These are phyloP conservation scores for Tuber indicum DNA, from an alignment of 495 filamentous ascomycete genomes.

Conservation along the genomic window DNA sequence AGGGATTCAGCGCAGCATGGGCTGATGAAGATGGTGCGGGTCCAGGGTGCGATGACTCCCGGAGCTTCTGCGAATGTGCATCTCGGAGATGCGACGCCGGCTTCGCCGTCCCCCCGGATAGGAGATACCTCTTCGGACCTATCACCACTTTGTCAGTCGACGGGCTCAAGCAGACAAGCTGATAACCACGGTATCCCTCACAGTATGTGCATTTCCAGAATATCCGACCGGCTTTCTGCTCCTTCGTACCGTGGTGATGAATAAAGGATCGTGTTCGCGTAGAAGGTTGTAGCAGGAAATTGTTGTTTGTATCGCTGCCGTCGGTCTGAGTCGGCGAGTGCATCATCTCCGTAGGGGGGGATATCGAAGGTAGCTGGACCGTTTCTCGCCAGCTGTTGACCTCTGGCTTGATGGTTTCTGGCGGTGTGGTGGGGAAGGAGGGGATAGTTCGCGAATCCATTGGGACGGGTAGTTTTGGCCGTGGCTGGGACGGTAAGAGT, in stretches of 20 bases:
- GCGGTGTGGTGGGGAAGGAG: conserved; percentile 1
- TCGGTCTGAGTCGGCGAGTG: not conserved
- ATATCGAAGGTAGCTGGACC: not conserved
- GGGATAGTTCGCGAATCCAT: not conserved
- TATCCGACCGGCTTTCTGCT: not conserved
- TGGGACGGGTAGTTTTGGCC: not conserved
- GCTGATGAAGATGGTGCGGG: not conserved
- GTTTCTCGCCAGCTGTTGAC: not conserved
- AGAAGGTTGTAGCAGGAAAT: not conserved
- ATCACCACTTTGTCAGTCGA: not conserved
- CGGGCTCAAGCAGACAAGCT: not conserved
- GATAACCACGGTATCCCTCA: not conserved
- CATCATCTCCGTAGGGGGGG: not conserved
- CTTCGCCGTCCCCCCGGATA: not conserved
- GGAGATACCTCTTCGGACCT: conserved; percentile 2
- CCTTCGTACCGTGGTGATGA: not conserved
- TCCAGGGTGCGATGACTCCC: not conserved
- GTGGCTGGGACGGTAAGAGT: not conserved
- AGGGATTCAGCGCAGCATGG: not conserved
- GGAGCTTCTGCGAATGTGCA: not conserved
- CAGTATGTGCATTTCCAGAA: conserved; percentile 4
- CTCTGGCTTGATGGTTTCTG: not conserved
- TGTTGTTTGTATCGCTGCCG: not conserved
- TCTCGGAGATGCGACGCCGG: not conserved
- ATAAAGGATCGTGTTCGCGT: not conserved